phyloP scores from a whole-genome alignment of 2,329 filamentous ascomycete genomes.

The Xylariaceae sp. region DNA sequence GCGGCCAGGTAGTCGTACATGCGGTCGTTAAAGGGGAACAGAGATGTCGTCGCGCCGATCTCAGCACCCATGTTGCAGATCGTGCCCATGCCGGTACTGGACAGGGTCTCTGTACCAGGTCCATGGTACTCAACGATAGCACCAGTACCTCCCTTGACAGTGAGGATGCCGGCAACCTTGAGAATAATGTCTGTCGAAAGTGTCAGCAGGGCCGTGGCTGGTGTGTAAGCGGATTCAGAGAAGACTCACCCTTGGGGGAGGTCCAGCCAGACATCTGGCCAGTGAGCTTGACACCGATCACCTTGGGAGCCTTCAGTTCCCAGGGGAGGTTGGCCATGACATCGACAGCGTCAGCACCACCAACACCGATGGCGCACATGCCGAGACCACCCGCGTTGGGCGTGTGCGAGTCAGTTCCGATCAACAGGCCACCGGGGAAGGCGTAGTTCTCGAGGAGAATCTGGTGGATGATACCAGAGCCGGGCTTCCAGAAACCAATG shows the following conservation, averaged over 20 bases:
- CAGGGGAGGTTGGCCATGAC: slow-evolving; percentile 76
- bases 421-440: slow-evolving; percentile 96
- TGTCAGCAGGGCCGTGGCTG: too few relatives aligned
- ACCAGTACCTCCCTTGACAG: slow-evolving; percentile 96
- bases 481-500: slow-evolving; percentile 99
- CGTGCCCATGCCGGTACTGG: slow-evolving; percentile 81
- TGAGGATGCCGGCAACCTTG: slow-evolving; percentile 93
- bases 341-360: slow-evolving; percentile 96
- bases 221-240: not conserved
- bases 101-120: slow-evolving; percentile 67
- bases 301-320: slow-evolving; percentile 96
- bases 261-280: slow-evolving; percentile 87
- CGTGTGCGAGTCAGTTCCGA: slow-evolving; percentile 96
- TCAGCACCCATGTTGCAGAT: slow-evolving; percentile 67
- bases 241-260: slow-evolving; percentile 68
- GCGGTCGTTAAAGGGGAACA: slow-evolving; percentile 97
- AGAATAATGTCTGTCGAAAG: slow-evolving; percentile 72
- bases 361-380: slow-evolving; percentile 91
- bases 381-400: slow-evolving; percentile 95
- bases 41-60: slow-evolving; percentile 78
- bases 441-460: slow-evolving; percentile 98
- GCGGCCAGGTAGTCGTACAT: slow-evolving; percentile 94
- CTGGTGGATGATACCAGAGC: slow-evolving; percentile 99
- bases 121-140: slow-evolving; percentile 71
- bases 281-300: slow-evolving; percentile 93